Base-by-base conservation (phyloP, 208 protist genomes). In the Paratrypanosoma confusum region DNA sequence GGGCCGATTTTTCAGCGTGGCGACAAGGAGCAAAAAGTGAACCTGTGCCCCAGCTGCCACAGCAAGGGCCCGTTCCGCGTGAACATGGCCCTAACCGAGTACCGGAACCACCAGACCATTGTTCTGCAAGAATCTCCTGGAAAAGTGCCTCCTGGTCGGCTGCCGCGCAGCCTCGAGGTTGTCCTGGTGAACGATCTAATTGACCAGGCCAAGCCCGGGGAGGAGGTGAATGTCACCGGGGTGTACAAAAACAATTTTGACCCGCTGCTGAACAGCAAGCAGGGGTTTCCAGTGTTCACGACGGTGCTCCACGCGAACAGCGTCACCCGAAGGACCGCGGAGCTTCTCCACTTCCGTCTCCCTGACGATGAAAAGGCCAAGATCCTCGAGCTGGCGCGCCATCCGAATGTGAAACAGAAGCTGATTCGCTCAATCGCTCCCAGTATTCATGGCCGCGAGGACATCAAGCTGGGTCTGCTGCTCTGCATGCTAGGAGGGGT, bases 271-370 rank as follows among this genome's bases (percentile, higher is more conserved):
- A 99, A 99, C 78, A 82, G 69, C 32, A 74, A 90, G 27, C 84
- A 99, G 42, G 97, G 98, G 42, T 99, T 99, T 65, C 97, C 98
- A 17, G 97, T 99, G 4, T 99, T 99, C 53, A 84, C 90, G 0
- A 99, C 98, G 3, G 55, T 98, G 6, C 83, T 99, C 28, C 96
- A 99, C 63, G 97, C 96, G 1, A 99, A 99, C 67, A 87, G 96
- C 36, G 76, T 99, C 1, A 54, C 80, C 5, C 95, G 90, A 20
- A 88, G 85, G 20, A 87, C 86, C 18, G 81, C 93, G 21, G 73
- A 95, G 54, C 72, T 90, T 10, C 76, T 74, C 5, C 53, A 65
- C 27, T 88, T 93, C 35, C 61, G 73, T 8, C 58, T 99, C 7
- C 79, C 72, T 29, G 84, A 93, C n/a, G 71, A 93, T 50, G 84